Conservation (phyloP, 2,329 filamentous ascomycete genomes). For the Coniella vitis region DNA sequence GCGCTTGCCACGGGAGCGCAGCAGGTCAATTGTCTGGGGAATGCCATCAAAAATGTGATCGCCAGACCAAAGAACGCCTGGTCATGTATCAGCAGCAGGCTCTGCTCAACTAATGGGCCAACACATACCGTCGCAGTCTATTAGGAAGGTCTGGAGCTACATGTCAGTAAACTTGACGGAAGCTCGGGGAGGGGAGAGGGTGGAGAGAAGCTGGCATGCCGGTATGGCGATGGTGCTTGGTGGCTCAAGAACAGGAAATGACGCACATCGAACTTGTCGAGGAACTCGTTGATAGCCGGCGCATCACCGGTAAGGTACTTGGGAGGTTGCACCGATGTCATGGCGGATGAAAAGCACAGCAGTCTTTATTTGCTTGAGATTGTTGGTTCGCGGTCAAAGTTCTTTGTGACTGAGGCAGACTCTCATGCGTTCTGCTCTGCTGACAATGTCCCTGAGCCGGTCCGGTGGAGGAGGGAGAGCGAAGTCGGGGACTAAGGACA, state of each 20-base stretch:
- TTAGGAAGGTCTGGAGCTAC: slow-evolving; percentile 67
- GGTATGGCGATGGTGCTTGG: neutral
- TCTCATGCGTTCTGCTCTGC: too few species aligned
- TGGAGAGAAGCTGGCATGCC: neutral
- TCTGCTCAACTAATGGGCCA: neutral
- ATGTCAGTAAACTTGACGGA: slow-evolving; percentile 14
- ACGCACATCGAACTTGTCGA: slow-evolving; percentile 87
- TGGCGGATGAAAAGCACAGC: neutral
- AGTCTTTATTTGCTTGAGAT: neutral
- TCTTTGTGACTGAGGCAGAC: too few species aligned
- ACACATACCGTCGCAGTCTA: slow-evolving; percentile 87
- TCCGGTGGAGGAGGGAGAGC: neutral
- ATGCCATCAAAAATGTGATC: slow-evolving; percentile 82
- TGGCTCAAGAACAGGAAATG: slow-evolving; percentile 20
- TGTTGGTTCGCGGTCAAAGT: too few species aligned
- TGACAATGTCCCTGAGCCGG: too few species aligned
- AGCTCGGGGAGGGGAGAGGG: too few species aligned
- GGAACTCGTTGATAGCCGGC: slow-evolving; percentile 70
- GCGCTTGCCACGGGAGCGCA: slow-evolving; percentile 81
- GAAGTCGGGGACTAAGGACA: neutral
- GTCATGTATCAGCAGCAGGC: slow-evolving; percentile 13
- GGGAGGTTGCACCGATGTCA: slow-evolving; percentile 32
- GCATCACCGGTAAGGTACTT: slow-evolving; percentile 73
- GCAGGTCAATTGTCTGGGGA: slow-evolving; percentile 75
- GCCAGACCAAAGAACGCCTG: slow-evolving; percentile 94